These are phyloP conservation scores for Mucor velutinosus DNA, from an alignment of 371 early-diverging fungal species.

Conservation along the genomic window DNA sequence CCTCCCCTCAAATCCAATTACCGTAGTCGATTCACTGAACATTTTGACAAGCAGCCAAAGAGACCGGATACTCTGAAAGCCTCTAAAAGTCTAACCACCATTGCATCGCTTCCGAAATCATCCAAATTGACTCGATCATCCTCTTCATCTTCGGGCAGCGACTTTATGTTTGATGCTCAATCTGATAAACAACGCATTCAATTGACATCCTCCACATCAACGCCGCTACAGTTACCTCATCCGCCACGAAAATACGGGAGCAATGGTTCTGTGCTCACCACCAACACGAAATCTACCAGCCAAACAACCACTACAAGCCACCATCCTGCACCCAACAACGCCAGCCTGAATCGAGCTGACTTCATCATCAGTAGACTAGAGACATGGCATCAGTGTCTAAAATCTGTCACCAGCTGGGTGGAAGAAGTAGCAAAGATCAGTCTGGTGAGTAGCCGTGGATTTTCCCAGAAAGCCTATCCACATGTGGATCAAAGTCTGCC, in stretches of 20 bases:
- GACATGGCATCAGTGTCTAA: conserved; percentile 30
- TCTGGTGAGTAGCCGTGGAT: conserved; percentile 32
- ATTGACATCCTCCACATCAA: conserved; percentile 4
- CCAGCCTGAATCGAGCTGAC: conserved; percentile 34
- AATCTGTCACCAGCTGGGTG: conserved; percentile 33
- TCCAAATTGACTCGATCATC: background rate
- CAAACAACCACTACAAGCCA: background rate
- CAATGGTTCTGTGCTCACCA: conserved; percentile 11
- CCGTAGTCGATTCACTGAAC: conserved; percentile 35
- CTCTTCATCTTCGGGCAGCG: background rate
- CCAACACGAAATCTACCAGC: background rate
- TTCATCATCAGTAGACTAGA: conserved; percentile 35
- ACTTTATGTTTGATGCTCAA: background rate
- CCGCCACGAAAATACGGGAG: conserved; percentile 12
- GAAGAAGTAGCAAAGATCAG: conserved; percentile 36
- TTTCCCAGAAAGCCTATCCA: conserved; percentile 27
- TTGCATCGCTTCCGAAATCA: background rate
- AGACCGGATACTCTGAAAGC: background rate
- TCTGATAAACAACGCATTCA: background rate
- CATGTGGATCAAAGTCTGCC: conserved; percentile 20
- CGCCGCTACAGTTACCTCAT: conserved; percentile 15
- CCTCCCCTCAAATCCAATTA: conserved; percentile 8
- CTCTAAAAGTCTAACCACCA: background rate
- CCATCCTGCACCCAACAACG: background rate
- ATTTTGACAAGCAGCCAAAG: conserved; percentile 26